Conservation (phyloP, 495 filamentous ascomycete species). For the Neurospora hispaniola region DNA sequence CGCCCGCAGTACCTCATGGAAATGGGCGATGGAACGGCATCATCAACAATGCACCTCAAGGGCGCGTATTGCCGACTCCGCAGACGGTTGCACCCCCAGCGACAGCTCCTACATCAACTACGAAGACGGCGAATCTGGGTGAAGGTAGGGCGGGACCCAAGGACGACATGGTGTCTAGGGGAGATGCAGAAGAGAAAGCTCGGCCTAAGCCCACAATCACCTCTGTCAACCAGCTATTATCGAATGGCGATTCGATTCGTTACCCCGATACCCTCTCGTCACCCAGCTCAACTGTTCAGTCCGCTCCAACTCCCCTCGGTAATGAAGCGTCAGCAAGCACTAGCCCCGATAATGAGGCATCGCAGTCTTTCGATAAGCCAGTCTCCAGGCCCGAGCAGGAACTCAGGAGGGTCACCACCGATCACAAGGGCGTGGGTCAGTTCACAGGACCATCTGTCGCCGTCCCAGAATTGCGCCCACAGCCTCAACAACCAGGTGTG, state of each 20-base stretch:
- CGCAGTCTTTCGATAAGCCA: constrained; percentile 24
- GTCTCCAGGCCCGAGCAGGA: not conserved
- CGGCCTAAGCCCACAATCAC: constrained; percentile 1
- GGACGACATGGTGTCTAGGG: not conserved
- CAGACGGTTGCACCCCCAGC: not conserved
- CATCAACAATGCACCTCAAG: not conserved
- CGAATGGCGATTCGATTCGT: constrained; percentile 10
- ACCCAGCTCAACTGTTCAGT: constrained; percentile 34
- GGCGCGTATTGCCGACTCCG: not conserved
- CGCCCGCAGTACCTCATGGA: not conserved
- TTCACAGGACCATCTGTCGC: constrained; percentile 1
- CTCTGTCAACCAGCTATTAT: constrained; percentile 1
- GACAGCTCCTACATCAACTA: not conserved
- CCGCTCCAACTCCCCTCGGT: constrained; percentile 26
- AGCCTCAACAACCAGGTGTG: not conserved
- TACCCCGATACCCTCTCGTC: constrained; percentile 31
- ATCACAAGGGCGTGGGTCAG: constrained; percentile 1
- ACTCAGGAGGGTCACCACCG: not conserved
- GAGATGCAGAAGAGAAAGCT: constrained; percentile 1
- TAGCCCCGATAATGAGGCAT: constrained; percentile 42
- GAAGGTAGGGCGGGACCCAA: not conserved
- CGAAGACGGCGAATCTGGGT: constrained; percentile 1
- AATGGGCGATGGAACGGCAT: not conserved
- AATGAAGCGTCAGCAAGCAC: constrained; percentile 40
- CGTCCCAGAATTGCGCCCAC: constrained; percentile 5